phyloP scores from a whole-genome alignment of 805 yeast genomes.

The Deakozyma indianensis region DNA sequence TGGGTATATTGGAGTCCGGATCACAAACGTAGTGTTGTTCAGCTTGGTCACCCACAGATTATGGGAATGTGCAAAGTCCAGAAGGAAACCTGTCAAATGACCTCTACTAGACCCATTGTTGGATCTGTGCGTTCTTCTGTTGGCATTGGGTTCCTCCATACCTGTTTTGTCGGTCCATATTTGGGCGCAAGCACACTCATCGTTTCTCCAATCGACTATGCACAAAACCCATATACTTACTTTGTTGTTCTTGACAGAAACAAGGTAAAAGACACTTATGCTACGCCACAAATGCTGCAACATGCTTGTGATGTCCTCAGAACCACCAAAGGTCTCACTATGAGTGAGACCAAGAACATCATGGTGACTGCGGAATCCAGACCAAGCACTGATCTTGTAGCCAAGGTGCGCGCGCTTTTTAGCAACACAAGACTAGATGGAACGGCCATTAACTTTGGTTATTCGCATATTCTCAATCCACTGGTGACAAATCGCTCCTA shows the following conservation, averaged over 20 bases:
- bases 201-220: conserved; percentile 64
- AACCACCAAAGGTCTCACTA: conserved; percentile 40
- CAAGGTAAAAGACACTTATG: conserved; percentile 73
- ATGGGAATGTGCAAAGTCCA: conserved; percentile 73
- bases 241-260: conserved; percentile 57
- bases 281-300: conserved; percentile 70
- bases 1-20: conserved; percentile 66
- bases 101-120: conserved; percentile 54
- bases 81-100: conserved; percentile 82
- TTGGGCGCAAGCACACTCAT: conserved; percentile 77
- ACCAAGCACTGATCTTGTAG: conserved; percentile 45
- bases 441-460: conserved; percentile 61
- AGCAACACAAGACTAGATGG: conserved; percentile 49
- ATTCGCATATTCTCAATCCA: conserved; percentile 69
- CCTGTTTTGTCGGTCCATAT: conserved; percentile 72
- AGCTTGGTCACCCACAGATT: conserved; percentile 45
- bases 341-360: conserved; percentile 58
- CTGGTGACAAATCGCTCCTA: conserved; percentile 75
- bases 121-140: conserved; percentile 76
- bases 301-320: conserved; percentile 50
- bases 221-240: conserved; percentile 57
- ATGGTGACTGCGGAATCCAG: conserved; percentile 71
- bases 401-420: conserved; percentile 46
- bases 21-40: conserved; percentile 43
- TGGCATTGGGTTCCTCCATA: conserved; percentile 80